Evolutionary conservation across 2,329 filamentous ascomycete species (phyloP), one percentile per base, ranked within the genome.

Genomic region (Xylariaceae sp.): DNA sequence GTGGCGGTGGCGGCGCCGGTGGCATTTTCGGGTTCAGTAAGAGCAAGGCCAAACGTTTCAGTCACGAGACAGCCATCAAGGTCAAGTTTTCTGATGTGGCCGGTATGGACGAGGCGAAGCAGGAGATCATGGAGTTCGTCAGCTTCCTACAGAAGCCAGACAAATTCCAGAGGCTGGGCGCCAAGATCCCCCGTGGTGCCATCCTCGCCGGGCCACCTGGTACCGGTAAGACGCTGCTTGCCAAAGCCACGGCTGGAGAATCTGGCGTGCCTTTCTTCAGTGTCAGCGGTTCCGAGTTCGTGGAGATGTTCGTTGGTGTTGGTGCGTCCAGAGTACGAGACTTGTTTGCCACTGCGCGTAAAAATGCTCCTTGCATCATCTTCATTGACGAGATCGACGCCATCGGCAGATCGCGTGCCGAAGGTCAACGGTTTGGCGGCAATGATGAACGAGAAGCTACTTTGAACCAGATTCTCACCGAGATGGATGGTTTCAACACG

Each of bases 371-470:
- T 3, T 99, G 94, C 74, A 99, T 99, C 72, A 95, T 99, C 72
- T 99, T 99, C 77, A 97, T 99, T 61, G 94, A 99, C 68, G 94
- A 99, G 73, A 99, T 99, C 63, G 94, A 99, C 70, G 94, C 94
- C 52, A 97, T 99, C 64, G 94, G 94, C 63, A 90, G 92, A 69
- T 89, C 93, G 50, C 84, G 94, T 74, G 80, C 86, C 18, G 95
- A 96, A 68, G 83, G 87, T 34, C 88, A 87, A 43, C 74, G 75
- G 12, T 90, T 90, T 53, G 88, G 93, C 58, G 94, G 94, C 56
- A 97, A 97, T 66, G 94, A 99, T 67, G 94, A 99, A 75, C 88
- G 94, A 56, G 94, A 99, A 74, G 90, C 89, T 44, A 99, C 94
- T 0, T 84, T 99, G 28, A 99, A 99, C 73, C 94, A 99, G 74